Evolutionary conservation across 2,329 filamentous ascomycete species (phyloP).

Genomic region (Colletotrichum magnum): DNA sequence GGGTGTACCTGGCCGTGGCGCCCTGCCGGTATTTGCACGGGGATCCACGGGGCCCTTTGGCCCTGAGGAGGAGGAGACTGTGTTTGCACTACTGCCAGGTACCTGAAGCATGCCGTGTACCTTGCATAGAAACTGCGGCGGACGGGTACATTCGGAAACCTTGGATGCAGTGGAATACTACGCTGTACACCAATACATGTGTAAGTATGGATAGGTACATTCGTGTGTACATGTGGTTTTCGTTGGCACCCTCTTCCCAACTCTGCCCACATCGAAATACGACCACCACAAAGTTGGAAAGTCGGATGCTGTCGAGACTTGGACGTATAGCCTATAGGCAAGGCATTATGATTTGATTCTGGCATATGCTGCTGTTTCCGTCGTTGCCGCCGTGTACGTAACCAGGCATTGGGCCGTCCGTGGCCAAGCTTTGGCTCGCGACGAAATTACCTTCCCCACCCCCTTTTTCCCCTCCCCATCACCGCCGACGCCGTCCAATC

Average conservation of each 20-base stretch:
- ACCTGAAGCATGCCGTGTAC: neutral
- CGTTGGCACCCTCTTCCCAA: neutral
- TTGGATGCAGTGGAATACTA: neutral
- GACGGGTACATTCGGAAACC: neutral
- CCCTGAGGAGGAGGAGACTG: no score
- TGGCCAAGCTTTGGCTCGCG: constrained; percentile 35
- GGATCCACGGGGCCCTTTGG: constrained; percentile 12
- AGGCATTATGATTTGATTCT: no score
- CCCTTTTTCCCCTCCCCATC: constrained; percentile 39
- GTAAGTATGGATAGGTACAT: no score
- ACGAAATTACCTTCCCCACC: constrained; percentile 40
- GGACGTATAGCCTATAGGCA: no score
- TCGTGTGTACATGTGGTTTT: neutral
- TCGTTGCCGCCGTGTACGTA: no score
- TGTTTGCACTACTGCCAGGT: constrained; percentile 8
- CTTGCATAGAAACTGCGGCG: no score
- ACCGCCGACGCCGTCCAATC: constrained; percentile 33
- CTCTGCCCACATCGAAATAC: no score
- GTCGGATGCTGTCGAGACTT: no score
- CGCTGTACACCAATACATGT: no score
- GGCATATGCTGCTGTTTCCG: no score
- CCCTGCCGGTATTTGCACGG: constrained; percentile 32
- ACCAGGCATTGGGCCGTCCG: constrained; percentile 6
- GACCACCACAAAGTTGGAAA: no score
- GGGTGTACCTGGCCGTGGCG: constrained; percentile 27